phyloP scores from a whole-genome alignment of 148 eudicot genomes.

The Rhododendron henanense region DNA sequence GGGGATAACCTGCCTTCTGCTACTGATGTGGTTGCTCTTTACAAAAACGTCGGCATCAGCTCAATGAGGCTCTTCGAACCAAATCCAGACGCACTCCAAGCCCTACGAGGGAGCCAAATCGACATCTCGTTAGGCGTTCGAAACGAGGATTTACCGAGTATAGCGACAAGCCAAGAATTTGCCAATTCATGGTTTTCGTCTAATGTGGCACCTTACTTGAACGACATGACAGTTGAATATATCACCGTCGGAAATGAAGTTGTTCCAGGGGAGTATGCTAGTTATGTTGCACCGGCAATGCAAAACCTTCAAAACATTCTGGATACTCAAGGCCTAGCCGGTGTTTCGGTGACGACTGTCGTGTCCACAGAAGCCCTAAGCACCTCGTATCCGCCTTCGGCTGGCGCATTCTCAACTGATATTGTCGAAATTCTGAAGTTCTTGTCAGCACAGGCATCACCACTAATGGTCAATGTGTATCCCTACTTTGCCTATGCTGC shows the following conservation, averaged over 20 bases:
- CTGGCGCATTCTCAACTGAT: constrained; percentile 21
- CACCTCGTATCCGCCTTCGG: constrained; percentile 43
- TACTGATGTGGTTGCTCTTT: constrained; percentile 30
- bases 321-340: not conserved
- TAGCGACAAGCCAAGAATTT: constrained; percentile 28
- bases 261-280: constrained; percentile 28
- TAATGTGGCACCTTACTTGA: constrained; percentile 31
- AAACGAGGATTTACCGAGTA: constrained; percentile 27
- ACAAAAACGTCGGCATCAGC: constrained; percentile 17
- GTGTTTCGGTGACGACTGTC: constrained; percentile 33
- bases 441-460: constrained; percentile 12
- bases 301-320: constrained; percentile 33
- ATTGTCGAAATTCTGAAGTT: constrained; percentile 19
- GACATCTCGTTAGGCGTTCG: constrained; percentile 36
- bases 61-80: constrained; percentile 52
- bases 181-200: constrained; percentile 31
- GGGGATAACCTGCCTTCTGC: constrained; percentile 52
- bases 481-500: constrained; percentile 46
- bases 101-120: constrained; percentile 44
- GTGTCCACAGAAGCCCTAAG: constrained; percentile 17
- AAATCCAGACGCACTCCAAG: constrained; percentile 40
- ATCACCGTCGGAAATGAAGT: constrained; percentile 61
- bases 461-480: constrained; percentile 44
- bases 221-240: constrained; percentile 21
- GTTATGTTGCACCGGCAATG: constrained; percentile 38